phyloP scores from a whole-genome alignment of 1,284 basidiomycete genomes.

The Cutaneotrichosporon sp. region DNA sequence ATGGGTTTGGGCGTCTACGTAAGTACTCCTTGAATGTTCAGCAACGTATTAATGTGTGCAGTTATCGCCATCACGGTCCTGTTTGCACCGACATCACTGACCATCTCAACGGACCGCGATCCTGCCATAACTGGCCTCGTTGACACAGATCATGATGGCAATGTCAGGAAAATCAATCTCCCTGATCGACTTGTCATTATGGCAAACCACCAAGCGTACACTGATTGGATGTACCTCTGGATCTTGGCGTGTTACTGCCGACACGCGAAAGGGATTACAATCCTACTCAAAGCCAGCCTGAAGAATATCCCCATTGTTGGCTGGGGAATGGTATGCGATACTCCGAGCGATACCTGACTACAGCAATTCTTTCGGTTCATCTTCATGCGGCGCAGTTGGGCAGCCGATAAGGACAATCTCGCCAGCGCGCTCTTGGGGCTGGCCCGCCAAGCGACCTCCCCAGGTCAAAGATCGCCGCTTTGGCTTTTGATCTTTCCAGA shows the following conservation, averaged over 20 bases:
- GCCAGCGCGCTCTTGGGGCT: slow-evolving; percentile 34
- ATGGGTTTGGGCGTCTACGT: slow-evolving; percentile 70
- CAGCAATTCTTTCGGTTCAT: slow-evolving; percentile 87
- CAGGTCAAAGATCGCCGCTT: slow-evolving; percentile 62
- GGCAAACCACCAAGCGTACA: slow-evolving; percentile 79
- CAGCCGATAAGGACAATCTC: slow-evolving; percentile 65
- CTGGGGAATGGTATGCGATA: slow-evolving; percentile 49
- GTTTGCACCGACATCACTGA: slow-evolving; percentile 72
- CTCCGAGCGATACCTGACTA: neutral
- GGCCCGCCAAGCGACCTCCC: slow-evolving; percentile 55
- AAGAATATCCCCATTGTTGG: slow-evolving; percentile 83
- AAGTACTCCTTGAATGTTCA: slow-evolving; percentile 46
- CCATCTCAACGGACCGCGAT: slow-evolving; percentile 55
- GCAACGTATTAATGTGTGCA: too few species aligned
- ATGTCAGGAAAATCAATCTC: slow-evolving; percentile 59
- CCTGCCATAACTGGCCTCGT: slow-evolving; percentile 47
- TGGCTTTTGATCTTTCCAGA: slow-evolving; percentile 87
- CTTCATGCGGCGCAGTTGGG: slow-evolving; percentile 80
- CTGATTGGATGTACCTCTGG: slow-evolving; percentile 86
- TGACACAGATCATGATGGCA: slow-evolving; percentile 55
- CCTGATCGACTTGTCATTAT: slow-evolving; percentile 72
- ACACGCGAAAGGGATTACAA: slow-evolving; percentile 63
- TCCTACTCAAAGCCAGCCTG: slow-evolving; percentile 82
- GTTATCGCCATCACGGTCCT: slow-evolving; percentile 56
- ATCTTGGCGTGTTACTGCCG: slow-evolving; percentile 71